phyloP scores from a whole-genome alignment of 192 early-diverging fungal species.

The Coemansia sp. region DNA sequence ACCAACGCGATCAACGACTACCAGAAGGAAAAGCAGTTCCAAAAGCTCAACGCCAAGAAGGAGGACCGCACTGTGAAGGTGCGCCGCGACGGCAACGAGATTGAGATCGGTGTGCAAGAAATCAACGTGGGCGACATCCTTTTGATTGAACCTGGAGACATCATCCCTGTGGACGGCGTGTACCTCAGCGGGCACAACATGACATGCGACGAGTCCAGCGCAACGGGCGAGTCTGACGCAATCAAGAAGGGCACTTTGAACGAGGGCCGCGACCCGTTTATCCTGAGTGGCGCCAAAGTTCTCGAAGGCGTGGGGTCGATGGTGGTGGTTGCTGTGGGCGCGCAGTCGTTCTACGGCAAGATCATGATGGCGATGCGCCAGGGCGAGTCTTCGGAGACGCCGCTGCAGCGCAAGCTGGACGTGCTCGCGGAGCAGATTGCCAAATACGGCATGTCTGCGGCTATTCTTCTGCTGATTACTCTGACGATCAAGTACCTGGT shows the following conservation, averaged over 20 bases:
- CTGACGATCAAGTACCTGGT: constrained; percentile 67
- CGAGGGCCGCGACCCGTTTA: constrained; percentile 64
- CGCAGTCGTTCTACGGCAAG: constrained; percentile 84
- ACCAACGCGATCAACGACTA: constrained; percentile 90
- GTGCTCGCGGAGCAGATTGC: constrained; percentile 90
- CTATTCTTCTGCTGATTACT: constrained; percentile 80
- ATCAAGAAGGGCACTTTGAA: constrained; percentile 71
- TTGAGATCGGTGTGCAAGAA: constrained; percentile 74
- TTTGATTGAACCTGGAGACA: constrained; percentile 85
- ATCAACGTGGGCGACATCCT: constrained; percentile 90
- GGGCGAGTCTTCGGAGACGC: constrained; percentile 67
- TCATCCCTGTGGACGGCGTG: constrained; percentile 93
- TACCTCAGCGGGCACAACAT: constrained; percentile 78
- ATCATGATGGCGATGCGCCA: constrained; percentile 86
- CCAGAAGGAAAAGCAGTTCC: constrained; percentile 87
- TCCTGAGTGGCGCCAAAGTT: constrained; percentile 90
- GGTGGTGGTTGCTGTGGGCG: constrained; percentile 83
- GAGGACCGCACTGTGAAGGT: constrained; percentile 78
- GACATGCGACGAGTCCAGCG: constrained; percentile 82
- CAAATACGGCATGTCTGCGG: constrained; percentile 83
- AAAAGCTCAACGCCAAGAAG: constrained; percentile 82
- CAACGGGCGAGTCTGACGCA: constrained; percentile 89
- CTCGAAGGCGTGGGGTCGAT: constrained; percentile 84
- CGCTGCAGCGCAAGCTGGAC: constrained; percentile 91
- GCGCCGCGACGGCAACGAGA: constrained; percentile 70